Conservation (phyloP, 108 stramenopile genomes). For the Fistulifera pelliculosa region DNA sequence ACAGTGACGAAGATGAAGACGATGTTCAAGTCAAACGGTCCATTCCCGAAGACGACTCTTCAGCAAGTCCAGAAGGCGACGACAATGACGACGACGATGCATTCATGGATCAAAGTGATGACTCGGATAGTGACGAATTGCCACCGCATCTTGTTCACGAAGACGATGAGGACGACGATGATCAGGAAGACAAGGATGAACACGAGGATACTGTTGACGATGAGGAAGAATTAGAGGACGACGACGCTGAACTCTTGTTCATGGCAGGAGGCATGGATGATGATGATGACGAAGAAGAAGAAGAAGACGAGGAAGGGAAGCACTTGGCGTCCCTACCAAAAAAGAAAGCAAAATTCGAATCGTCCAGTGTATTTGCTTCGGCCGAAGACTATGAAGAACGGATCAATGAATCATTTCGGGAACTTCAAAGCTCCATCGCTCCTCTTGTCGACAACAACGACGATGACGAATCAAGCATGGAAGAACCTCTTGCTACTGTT, state of each 20-base stretch:
- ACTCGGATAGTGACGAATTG: constrained; percentile 7
- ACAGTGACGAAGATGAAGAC: constrained; percentile 20
- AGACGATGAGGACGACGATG: constrained; percentile 18
- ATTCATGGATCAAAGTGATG: constrained; percentile 44
- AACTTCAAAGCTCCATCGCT: too few relatives aligned
- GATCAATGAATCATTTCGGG: constrained; percentile 21
- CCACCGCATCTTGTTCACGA: constrained; percentile 4
- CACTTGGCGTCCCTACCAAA: constrained; percentile 3
- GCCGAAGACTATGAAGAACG: constrained; percentile 58
- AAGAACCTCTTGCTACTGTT: too few relatives aligned
- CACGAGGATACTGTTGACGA: background rate
- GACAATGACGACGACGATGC: constrained; percentile 40
- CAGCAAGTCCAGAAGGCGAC: constrained; percentile 8
- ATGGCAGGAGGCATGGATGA: constrained; percentile 9
- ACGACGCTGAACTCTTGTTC: constrained; percentile 11
- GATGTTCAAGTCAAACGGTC: constrained; percentile 13
- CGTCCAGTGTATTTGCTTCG: constrained; percentile 37
- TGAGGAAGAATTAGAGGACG: constrained; percentile 9
- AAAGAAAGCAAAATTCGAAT: constrained; percentile 15
- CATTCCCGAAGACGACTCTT: constrained; percentile 1
- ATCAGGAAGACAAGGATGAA: constrained; percentile 7
- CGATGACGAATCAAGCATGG: too few relatives aligned
- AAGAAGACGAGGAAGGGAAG: constrained; percentile 33
- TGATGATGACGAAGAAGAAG: constrained; percentile 18
- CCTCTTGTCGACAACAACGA: too few relatives aligned